Evolutionary conservation across 2,329 filamentous ascomycete genomes (phyloP).

Genomic region (Penicillium sp.): DNA sequence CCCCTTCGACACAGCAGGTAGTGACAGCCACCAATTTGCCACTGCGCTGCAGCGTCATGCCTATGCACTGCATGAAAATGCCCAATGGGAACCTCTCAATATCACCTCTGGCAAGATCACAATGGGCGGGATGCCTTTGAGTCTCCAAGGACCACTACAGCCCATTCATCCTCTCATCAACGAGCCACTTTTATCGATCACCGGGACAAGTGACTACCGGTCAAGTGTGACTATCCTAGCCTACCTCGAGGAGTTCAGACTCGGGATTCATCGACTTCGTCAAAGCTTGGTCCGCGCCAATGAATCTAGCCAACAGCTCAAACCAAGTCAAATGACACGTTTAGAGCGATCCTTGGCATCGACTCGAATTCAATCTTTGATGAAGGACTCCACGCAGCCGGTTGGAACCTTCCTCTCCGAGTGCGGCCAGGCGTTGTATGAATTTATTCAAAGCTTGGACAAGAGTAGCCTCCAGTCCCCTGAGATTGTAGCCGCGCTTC

Average conservation of each 20-base stretch:
- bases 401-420: slow-evolving; percentile 43
- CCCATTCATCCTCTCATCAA: slow-evolving; percentile 47
- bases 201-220: slow-evolving; percentile 25
- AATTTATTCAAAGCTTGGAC: slow-evolving; percentile 38
- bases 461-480: slow-evolving; percentile 28
- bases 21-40: slow-evolving; percentile 16
- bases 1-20: slow-evolving; percentile 14
- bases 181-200: slow-evolving; percentile 40
- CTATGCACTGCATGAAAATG: slow-evolving; percentile 36
- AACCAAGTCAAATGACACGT: slow-evolving; percentile 47
- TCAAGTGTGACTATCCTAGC: slow-evolving; percentile 33
- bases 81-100: slow-evolving; percentile 34
- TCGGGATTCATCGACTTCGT: slow-evolving; percentile 40
- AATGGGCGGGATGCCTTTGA: slow-evolving; percentile 30
- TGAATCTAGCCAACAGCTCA: slow-evolving; percentile 38
- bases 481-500: slow-evolving; percentile 31
- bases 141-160: slow-evolving; percentile 32
- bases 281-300: slow-evolving; percentile 38
- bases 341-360: slow-evolving; percentile 48
- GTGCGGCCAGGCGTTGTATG: slow-evolving; percentile 41
- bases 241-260: slow-evolving; percentile 43
- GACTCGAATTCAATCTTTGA: slow-evolving; percentile 41
- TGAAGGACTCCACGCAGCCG: slow-evolving; percentile 48
- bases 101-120: slow-evolving; percentile 24
- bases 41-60: slow-evolving; percentile 36